phyloP scores from a whole-genome alignment of 176 grass and related monocot genomes.

The Carex scoparia region DNA sequence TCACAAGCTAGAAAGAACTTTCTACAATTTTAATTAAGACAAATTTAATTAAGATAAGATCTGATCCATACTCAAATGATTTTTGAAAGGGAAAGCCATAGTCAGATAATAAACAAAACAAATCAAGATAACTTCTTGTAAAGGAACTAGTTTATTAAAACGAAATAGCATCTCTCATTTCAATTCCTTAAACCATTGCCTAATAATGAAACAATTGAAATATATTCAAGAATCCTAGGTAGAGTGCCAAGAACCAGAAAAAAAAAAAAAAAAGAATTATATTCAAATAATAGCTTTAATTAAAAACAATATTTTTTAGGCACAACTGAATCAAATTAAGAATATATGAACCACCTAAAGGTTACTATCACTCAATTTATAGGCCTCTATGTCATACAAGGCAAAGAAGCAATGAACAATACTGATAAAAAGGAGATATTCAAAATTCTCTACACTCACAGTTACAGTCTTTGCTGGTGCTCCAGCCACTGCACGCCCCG shows the following conservation, averaged over 20 bases:
- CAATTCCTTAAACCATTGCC: neutral
- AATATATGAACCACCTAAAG: neutral
- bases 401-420: neutral
- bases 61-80: neutral
- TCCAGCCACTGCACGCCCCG: neutral
- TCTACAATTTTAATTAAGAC: neutral
- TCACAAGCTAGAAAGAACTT: neutral
- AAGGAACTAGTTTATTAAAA: neutral
- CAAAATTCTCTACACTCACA: neutral
- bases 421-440: neutral
- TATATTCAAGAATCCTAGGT: neutral
- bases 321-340: slow-evolving; percentile 16
- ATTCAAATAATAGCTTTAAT: neutral
- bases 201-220: slow-evolving; percentile 2
- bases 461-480: slow-evolving; percentile 15
- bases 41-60: neutral
- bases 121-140: neutral
- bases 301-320: neutral
- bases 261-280: neutral
- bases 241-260: neutral
- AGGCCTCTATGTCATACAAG: neutral
- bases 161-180: neutral
- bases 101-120: neutral
- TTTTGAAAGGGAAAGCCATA: neutral
- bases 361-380: neutral